Base-by-base conservation (phyloP, 192 early-diverging fungal genomes). In the Obelidium mucronatum region DNA sequence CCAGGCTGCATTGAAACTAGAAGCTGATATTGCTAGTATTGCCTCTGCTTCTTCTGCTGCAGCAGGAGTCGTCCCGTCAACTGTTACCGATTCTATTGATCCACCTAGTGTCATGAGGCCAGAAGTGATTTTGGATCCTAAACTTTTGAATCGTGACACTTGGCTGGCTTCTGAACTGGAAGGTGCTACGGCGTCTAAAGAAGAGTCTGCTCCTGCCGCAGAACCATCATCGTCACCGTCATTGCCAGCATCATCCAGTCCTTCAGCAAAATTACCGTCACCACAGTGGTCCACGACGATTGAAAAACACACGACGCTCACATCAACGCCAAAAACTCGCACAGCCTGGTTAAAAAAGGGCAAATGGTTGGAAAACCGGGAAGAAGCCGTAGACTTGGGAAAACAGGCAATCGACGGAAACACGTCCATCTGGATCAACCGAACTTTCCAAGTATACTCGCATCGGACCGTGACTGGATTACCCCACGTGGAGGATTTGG, bases 141-240 rank as follows among this genome's bases (percentile, higher is more conserved):
- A 44, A 26, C 51, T 68, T 17, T 22, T 52, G 17, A 52, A 28
- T 30, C 67, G 67, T 44, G 67, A 68, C 42, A 31, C 42, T 15
- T 68, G 67, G 67, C 67, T 68, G 26, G 67, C 40, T 15, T 51
- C 42, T 36, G 67, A 68, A 52, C 44, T 68, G 4, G 67, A 68
- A 40, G 67, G 44, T 6, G 67, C 67, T 6, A 68, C 39, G 19
- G 42, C 22, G 8, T 31, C 33, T 15, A 40, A 15, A 1, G 19
- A 17, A 40, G 51, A 52, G 13, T 15, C 13, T 52, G 51, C 51
- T 15, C n/a, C n/a, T 52, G 13, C 13, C 51, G 51, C 13, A 52
- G n/a, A n/a, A n/a, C n/a, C n/a, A n/a, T n/a, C n/a, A n/a, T n/a
- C n/a, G n/a, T n/a, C n/a, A n/a, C n/a, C n/a, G n/a, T n/a, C n/a